phyloP scores from a whole-genome alignment of 352 stramenopile genomes.

The Phytophthora pluvialis region DNA sequence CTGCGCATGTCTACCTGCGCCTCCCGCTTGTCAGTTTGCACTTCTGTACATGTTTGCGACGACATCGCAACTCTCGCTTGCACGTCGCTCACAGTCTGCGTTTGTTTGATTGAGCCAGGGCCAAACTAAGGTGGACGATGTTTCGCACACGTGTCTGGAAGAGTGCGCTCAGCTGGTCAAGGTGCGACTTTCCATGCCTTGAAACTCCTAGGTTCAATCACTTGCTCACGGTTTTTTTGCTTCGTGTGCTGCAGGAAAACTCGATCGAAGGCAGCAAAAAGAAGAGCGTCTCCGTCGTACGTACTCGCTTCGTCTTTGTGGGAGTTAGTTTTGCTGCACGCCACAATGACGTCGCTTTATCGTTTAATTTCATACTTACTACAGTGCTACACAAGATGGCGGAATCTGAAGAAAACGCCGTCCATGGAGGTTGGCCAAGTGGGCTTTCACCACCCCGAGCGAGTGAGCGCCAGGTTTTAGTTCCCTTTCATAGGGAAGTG shows the following conservation, averaged over 20 bases:
- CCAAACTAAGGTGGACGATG: slow-evolving; percentile 76
- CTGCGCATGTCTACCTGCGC: slow-evolving; percentile 98
- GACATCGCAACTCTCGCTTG: background rate
- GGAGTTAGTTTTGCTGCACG: background rate
- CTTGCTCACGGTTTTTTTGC: background rate
- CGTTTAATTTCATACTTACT: background rate
- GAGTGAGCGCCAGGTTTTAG: slow-evolving; percentile 35
- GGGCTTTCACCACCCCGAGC: slow-evolving; percentile 75
- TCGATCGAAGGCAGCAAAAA: slow-evolving; percentile 95
- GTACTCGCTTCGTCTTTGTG: background rate
- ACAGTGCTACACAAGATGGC: slow-evolving; percentile 93
- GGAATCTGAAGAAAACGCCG: slow-evolving; percentile 91
- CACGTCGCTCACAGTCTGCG: background rate
- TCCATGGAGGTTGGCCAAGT: slow-evolving; percentile 94
- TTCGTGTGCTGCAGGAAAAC: slow-evolving; percentile 71
- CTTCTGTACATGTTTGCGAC: slow-evolving; percentile 2
- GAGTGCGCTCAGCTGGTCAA: slow-evolving; percentile 94
- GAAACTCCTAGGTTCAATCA: background rate
- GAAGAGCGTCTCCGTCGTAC: slow-evolving; percentile 85
- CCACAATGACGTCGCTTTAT: background rate
- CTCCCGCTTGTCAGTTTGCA: slow-evolving; percentile 76
- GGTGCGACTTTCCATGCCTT: slow-evolving; percentile 38
- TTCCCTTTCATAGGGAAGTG: background rate
- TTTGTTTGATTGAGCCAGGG: slow-evolving; percentile 39
- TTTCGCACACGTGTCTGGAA: slow-evolving; percentile 83